Percentiles rank a stretch among this genome's conserved stretches.
phyloP scores from a whole-genome alignment of 345 rosid species.

The Theobroma cacao region DNA sequence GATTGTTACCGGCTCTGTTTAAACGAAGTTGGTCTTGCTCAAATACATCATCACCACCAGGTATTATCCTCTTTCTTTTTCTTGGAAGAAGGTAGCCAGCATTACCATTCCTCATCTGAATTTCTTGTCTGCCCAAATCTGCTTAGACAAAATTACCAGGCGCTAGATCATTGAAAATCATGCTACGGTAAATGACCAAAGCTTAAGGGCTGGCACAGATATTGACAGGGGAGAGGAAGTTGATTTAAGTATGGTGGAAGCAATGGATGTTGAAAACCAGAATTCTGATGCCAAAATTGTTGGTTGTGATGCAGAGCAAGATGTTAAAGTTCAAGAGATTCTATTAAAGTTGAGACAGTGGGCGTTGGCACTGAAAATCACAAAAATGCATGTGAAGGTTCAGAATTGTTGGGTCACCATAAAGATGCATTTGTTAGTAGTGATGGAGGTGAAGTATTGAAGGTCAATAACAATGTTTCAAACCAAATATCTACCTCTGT shows the following conservation, averaged over 20 bases:
- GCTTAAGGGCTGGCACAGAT: slow-evolving; percentile 24
- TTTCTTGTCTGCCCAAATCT: too few species aligned
- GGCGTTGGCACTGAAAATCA: slow-evolving; percentile 5
- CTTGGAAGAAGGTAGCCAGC: too few species aligned
- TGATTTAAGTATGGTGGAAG: slow-evolving; percentile 14
- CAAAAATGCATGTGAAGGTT: slow-evolving; percentile 3
- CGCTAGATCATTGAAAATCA: too few species aligned
- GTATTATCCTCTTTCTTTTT: too few species aligned
- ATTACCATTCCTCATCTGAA: too few species aligned
- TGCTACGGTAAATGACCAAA: slow-evolving; percentile 38
- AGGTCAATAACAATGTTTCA: background rate
- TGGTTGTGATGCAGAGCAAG: slow-evolving; percentile 12
- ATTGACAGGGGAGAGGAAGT: slow-evolving; percentile 10
- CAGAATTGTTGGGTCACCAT: slow-evolving; percentile 1
- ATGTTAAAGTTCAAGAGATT: slow-evolving; percentile 10
- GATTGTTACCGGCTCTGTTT: too few species aligned
- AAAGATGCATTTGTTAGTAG: background rate
- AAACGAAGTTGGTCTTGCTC: too few species aligned
- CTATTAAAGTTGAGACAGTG: background rate
- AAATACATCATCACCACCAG: too few species aligned
- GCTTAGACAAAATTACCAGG: too few species aligned
- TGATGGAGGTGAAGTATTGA: slow-evolving; percentile 10
- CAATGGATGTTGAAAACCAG: slow-evolving; percentile 11
- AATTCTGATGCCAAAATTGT: slow-evolving; percentile 19
- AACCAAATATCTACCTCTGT: background rate